These are phyloP conservation scores for Coprinopsis marcescibilis DNA, from an alignment of 768 basidiomycete species.

Conservation along the genomic window DNA sequence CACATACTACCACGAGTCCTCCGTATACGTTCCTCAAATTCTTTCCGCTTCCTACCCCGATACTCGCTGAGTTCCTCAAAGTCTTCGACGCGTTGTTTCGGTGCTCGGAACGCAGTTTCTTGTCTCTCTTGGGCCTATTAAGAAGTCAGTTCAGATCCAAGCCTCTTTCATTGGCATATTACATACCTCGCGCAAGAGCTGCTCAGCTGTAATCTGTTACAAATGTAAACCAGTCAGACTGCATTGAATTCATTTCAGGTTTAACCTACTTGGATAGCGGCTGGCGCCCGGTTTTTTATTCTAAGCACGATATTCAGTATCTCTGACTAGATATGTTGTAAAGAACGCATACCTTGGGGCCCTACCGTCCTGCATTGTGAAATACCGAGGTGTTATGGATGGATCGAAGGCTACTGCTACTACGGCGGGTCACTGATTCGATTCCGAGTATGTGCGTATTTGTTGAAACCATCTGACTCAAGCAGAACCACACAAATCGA, in stretches of 20 bases:
- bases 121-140: conserved; percentile 92
- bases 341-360: conserved; percentile 54
- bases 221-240: conserved; percentile 12
- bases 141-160: background rate
- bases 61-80: conserved; percentile 88
- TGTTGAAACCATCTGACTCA: too few species aligned
- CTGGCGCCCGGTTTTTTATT: conserved; percentile 95
- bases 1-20: conserved; percentile 78
- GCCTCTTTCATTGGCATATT: background rate
- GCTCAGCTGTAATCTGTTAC: conserved; percentile 91
- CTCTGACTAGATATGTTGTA: background rate
- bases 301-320: conserved; percentile 28
- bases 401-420: background rate
- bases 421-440: too few species aligned
- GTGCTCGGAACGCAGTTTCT: conserved; percentile 86
- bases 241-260: background rate
- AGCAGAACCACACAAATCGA: background rate
- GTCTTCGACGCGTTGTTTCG: conserved; percentile 94
- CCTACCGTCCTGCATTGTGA: conserved; percentile 71
- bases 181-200: conserved; percentile 86
- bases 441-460: too few species aligned
- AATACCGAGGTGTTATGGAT: background rate
- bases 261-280: conserved; percentile 74
- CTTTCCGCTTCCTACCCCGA: conserved; percentile 84
- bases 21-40: conserved; percentile 87